These are phyloP conservation scores for Stemphylium lycopersici DNA, from an alignment of 2,329 filamentous ascomycete genomes.

Conservation along the genomic window DNA sequence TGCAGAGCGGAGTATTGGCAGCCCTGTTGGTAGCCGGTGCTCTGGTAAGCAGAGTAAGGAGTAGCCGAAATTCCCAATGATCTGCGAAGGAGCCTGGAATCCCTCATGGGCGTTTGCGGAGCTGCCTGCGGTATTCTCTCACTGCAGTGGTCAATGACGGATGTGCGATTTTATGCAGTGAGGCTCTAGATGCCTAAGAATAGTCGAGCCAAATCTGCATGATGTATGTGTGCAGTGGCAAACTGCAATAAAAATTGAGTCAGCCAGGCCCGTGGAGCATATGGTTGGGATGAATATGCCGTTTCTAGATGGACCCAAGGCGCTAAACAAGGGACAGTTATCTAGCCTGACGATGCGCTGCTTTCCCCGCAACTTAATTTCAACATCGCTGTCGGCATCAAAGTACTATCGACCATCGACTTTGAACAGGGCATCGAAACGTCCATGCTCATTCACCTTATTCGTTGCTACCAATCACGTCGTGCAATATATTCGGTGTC, in stretches of 20 bases:
- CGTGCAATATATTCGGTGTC: not conserved
- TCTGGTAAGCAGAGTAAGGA: constrained; percentile 40
- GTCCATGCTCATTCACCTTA: not conserved
- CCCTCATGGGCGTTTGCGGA: not conserved
- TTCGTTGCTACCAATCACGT: not conserved
- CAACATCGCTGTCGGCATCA: not conserved
- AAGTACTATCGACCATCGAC: not conserved
- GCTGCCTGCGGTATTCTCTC: not conserved
- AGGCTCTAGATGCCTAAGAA: not conserved
- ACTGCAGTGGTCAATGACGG: not conserved
- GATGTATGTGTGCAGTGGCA: not conserved
- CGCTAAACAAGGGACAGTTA: constrained; percentile 5
- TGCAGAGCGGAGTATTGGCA: constrained; percentile 60
- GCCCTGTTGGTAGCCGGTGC: constrained; percentile 59
- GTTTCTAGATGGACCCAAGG: not conserved
- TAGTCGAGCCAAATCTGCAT: not conserved
- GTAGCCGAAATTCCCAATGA: constrained; percentile 10
- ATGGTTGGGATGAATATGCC: not conserved
- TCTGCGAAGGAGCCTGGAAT: not conserved
- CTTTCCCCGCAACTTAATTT: constrained; percentile 7
- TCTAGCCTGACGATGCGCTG: not conserved
- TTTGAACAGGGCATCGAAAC: not conserved
- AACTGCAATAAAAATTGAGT: not conserved
- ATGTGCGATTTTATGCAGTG: not conserved
- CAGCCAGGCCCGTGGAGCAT: not conserved